phyloP scores from a whole-genome alignment of 73 alveolate genomes.

The Stentor coeruleus region DNA sequence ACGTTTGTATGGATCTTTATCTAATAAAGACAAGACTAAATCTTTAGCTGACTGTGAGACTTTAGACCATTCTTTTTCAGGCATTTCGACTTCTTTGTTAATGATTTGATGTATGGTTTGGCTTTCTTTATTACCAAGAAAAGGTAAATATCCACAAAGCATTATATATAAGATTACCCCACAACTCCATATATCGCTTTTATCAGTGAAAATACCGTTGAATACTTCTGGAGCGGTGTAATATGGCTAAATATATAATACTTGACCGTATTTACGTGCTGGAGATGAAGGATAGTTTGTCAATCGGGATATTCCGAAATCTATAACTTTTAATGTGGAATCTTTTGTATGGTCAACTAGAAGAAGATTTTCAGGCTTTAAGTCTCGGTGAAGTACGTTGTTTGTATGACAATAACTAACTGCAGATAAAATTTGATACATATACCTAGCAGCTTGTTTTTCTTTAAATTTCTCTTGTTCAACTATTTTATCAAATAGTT shows the following conservation, averaged over 20 bases:
- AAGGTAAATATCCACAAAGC: slow-evolving; percentile 36
- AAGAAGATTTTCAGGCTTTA: slow-evolving; percentile 38
- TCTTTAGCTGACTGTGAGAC: too few species aligned
- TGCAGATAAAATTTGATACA: slow-evolving; percentile 17
- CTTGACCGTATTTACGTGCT: too few species aligned
- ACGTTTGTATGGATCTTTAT: too few species aligned
- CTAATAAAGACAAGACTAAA: too few species aligned
- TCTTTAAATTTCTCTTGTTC: too few species aligned
- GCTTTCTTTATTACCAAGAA: too few species aligned
- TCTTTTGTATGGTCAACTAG: slow-evolving; percentile 55
- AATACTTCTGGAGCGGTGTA: slow-evolving; percentile 38
- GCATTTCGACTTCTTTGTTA: too few species aligned
- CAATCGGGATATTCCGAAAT: slow-evolving; percentile 79
- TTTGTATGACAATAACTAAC: slow-evolving; percentile 29
- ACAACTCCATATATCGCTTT: slow-evolving; percentile 32
- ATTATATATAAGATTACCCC: slow-evolving; percentile 31
- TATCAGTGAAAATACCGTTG: slow-evolving; percentile 13
- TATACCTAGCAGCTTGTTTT: slow-evolving; percentile 14
- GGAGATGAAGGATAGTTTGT: too few species aligned
- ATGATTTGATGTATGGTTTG: too few species aligned
- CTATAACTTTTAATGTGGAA: slow-evolving; percentile 62
- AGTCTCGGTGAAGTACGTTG: slow-evolving; percentile 34
- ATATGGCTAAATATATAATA: too few species aligned
- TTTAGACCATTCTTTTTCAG: too few species aligned
- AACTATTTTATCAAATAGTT: slow-evolving; percentile 39